Conservation (phyloP, 73 alveolate genomes). For the Stentor coeruleus region DNA sequence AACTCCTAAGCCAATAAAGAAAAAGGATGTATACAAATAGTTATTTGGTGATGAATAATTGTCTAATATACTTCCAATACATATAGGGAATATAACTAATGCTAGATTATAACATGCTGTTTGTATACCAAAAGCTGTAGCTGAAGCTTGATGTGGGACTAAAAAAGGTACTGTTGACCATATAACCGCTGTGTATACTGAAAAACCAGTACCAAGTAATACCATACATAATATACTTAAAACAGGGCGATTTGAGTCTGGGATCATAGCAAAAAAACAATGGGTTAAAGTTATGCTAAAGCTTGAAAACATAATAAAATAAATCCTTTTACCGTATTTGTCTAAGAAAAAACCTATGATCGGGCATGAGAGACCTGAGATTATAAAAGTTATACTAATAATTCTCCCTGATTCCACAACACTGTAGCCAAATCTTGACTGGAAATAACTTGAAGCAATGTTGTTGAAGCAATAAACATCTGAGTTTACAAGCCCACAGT, state of each 20-base stretch:
- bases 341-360: slow-evolving; percentile 61
- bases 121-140: slow-evolving; percentile 79
- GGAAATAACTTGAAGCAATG: slow-evolving; percentile 48
- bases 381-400: slow-evolving; percentile 42
- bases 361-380: slow-evolving; percentile 73
- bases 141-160: slow-evolving; percentile 61
- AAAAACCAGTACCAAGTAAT: slow-evolving; percentile 64
- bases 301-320: slow-evolving; percentile 37
- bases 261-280: slow-evolving; percentile 32
- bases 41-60: background rate
- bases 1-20: background rate
- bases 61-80: slow-evolving; percentile 40
- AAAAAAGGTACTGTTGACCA: slow-evolving; percentile 78
- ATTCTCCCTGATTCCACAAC: slow-evolving; percentile 52
- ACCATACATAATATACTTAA: slow-evolving; percentile 48
- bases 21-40: too few relatives aligned
- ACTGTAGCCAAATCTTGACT: slow-evolving; percentile 46
- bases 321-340: slow-evolving; percentile 58
- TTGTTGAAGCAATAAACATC: slow-evolving; percentile 61
- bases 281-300: slow-evolving; percentile 44
- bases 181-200: slow-evolving; percentile 76
- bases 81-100: slow-evolving; percentile 53
- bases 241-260: slow-evolving; percentile 37
- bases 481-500: slow-evolving; percentile 58
- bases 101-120: slow-evolving; percentile 80